Percentiles rank a stretch among this genome's conserved stretches.
Evolutionary conservation across 2,329 filamentous ascomycete genomes (phyloP).

Genomic region (Akanthomyces lecanii): DNA sequence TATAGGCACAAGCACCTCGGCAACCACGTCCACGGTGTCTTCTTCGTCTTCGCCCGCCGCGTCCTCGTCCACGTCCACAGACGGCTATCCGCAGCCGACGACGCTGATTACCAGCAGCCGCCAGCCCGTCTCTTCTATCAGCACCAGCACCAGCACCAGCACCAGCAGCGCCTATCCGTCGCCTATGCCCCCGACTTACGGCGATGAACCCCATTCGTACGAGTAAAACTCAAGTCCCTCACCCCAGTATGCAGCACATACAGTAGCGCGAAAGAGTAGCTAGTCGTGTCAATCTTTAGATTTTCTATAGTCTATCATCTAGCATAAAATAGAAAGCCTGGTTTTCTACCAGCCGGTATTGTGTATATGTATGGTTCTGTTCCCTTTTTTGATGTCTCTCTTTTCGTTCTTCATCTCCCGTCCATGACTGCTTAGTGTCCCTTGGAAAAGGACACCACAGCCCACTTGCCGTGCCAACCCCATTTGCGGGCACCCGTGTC

Average conservation of each 20-base stretch:
- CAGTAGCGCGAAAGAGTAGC: not conserved
- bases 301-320: slow-evolving; percentile 19
- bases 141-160: slow-evolving; percentile 1
- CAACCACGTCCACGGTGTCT: not conserved
- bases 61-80: not conserved
- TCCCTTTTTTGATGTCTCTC: not conserved
- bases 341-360: not conserved
- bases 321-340: slow-evolving; percentile 1
- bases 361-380: not conserved
- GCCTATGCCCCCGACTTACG: not conserved
- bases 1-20: not conserved
- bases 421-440: slow-evolving; percentile 24
- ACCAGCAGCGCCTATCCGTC: not conserved
- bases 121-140: not conserved
- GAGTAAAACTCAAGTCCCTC: not conserved
- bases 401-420: not conserved
- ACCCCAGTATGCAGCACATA: not conserved
- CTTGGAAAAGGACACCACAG: slow-evolving; percentile 63
- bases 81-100: not conserved
- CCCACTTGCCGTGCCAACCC: slow-evolving; percentile 97
- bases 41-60: not conserved
- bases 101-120: slow-evolving; percentile 1
- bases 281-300: slow-evolving; percentile 3
- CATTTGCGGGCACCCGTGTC: slow-evolving; percentile 71
- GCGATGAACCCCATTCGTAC: slow-evolving; percentile 7